phyloP scores from a whole-genome alignment of 2,329 filamentous ascomycete species.

The Aureobasidium sp. region DNA sequence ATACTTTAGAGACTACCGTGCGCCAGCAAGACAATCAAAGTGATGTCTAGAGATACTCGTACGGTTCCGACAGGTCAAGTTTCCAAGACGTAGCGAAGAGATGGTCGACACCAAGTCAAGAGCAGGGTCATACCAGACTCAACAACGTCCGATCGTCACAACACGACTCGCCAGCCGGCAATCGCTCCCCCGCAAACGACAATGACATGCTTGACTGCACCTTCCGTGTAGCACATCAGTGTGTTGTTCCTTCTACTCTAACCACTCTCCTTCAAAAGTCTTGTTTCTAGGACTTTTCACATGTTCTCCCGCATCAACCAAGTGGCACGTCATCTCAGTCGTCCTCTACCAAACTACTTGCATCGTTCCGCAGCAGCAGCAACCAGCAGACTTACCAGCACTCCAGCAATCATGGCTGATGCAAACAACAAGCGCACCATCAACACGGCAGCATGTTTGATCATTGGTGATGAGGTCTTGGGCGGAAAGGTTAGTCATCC shows the following conservation, averaged over 20 bases:
- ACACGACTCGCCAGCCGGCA: conserved; percentile 1
- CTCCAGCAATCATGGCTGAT: conserved; percentile 34
- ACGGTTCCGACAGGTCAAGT: neutral
- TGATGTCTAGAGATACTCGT: neutral
- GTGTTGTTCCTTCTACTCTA: neutral
- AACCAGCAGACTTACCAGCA: conserved; percentile 6
- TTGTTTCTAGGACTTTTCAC: neutral
- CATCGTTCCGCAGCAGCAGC: conserved; percentile 38
- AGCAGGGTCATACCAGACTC: neutral
- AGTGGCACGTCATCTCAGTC: conserved; percentile 62
- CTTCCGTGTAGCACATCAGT: neutral
- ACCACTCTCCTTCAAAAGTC: neutral
- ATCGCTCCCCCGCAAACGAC: conserved; percentile 4
- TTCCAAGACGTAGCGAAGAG: neutral
- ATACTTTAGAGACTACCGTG: neutral
- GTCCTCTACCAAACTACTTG: conserved; percentile 51
- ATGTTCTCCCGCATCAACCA: conserved; percentile 76
- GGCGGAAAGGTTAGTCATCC: conserved; percentile 68
- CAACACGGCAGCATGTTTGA: conserved; percentile 81
- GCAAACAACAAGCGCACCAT: conserved; percentile 60
- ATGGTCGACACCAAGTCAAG: neutral
- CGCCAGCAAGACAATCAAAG: neutral
- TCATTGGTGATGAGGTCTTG: conserved; percentile 95
- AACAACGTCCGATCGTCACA: neutral
- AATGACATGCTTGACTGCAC: conserved; percentile 14